Base-by-base conservation (phyloP, 306 rosid species). In the Cajanus cajan region DNA sequence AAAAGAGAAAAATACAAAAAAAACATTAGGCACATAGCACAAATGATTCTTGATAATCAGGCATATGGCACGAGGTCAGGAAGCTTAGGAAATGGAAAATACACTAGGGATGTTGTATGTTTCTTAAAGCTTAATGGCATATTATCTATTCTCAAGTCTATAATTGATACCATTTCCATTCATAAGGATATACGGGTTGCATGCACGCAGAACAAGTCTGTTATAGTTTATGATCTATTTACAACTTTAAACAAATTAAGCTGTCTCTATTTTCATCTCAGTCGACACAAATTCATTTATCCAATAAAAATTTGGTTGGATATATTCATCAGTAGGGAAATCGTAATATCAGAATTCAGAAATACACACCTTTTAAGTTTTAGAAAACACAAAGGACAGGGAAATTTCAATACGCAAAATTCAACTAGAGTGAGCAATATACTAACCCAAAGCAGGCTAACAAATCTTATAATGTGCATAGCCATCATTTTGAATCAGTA, bases 161-260 rank as follows among this genome's bases (percentile, higher is more conserved):
- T 74, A 57, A 71, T 52, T 63, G 73, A 25, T 52, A 40, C 40
- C 65, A 52, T 71, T 40, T 61, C 70, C 58, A 47, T 59, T 68
- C 33, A 48, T 8, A 21, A 69, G 24, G 10, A 1, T 50, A 50
- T 16, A 5, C 24, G 7, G 24, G 24, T 50, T 50, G 57, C 24
- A 50, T 50, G 6, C 24, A 50, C 16, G 24, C 24, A 50, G 57
- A 50, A 16, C 57, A 50, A n/a, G 57, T 50, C n/a, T 50, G 1
- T 28, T 18, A 48, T 21, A 10, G n/a, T 64, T 54, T 68, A 12
- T 18, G 21, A 76, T 62, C 22, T 7, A 70, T 59, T 6, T 14
- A 70, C 51, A 21, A 24, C 75, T 24, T 24, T 10, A 11, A 48
- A 15, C 16, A 19, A 70, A 43, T 70, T 78, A 78, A 69, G 21